A percentile compares a stretch with the other conserved stretches of the same genome.
phyloP scores from a whole-genome alignment of 257 asterid genomes.

The Anisodus tanguticus region DNA sequence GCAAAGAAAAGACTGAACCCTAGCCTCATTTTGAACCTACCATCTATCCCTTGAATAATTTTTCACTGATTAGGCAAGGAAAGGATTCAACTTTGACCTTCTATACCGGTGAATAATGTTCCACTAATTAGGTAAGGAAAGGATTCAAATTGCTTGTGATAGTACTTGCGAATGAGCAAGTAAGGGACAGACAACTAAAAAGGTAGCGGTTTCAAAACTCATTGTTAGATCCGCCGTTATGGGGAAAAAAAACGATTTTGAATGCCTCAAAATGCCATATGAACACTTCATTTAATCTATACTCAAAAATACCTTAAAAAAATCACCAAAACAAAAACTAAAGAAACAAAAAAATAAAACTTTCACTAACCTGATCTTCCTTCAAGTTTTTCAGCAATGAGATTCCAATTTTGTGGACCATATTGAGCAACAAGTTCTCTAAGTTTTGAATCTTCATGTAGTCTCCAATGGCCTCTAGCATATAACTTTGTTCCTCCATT shows the following conservation, averaged over 20 bases:
- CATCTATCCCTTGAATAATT: neutral
- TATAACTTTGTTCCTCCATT: conserved; percentile 22
- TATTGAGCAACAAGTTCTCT: conserved; percentile 41
- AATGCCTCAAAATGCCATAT: neutral
- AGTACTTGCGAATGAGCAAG: neutral
- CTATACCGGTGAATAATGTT: no score
- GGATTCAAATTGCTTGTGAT: neutral
- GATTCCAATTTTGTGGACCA: conserved; percentile 53
- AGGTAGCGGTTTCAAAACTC: neutral
- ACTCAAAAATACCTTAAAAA: neutral
- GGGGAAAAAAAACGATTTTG: neutral
- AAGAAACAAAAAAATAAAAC: neutral
- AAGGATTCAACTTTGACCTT: neutral
- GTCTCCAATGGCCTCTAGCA: conserved; percentile 52
- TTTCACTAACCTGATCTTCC: conserved; percentile 48
- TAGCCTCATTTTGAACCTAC: neutral
- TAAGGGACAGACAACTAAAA: neutral
- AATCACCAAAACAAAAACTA: neutral
- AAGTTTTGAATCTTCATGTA: conserved; percentile 46
- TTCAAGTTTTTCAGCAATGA: conserved; percentile 45
- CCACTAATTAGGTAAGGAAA: no score
- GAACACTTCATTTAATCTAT: neutral
- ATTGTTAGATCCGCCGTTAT: neutral
- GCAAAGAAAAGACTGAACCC: neutral
- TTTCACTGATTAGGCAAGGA: neutral